phyloP scores from a whole-genome alignment of 1,139 yeast genomes.

The Geotrichum klebahnii region DNA sequence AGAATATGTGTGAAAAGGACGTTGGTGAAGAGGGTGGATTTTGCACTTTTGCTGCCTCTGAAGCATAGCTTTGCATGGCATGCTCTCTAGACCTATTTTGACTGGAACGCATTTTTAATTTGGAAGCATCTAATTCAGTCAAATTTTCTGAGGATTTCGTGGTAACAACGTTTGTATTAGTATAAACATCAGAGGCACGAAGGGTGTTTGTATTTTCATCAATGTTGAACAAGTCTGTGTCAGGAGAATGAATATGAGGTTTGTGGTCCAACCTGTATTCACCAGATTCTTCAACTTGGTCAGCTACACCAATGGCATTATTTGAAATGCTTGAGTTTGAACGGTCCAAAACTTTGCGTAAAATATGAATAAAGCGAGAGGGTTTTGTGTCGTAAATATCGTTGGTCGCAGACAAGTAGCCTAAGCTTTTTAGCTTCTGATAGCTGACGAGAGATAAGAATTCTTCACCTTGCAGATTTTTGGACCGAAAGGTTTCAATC shows the following conservation, averaged over 20 bases:
- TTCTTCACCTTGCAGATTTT: slow-evolving; percentile 58
- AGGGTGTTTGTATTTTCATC: slow-evolving; percentile 2
- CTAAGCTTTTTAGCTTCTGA: slow-evolving; percentile 47
- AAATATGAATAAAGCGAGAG: slow-evolving; percentile 52
- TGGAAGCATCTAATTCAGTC: slow-evolving; percentile 10
- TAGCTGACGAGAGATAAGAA: slow-evolving; percentile 68
- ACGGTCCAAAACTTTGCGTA: slow-evolving; percentile 49
- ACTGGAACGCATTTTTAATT: slow-evolving; percentile 7
- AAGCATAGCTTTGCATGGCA: slow-evolving; percentile 9
- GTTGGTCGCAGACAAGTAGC: slow-evolving; percentile 41
- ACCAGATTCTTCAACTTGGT: slow-evolving; percentile 10
- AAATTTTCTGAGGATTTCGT: slow-evolving; percentile 18
- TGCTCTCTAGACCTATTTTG: background rate
- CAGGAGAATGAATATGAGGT: background rate
- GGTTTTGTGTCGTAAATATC: slow-evolving; percentile 48
- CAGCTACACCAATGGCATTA: slow-evolving; percentile 22
- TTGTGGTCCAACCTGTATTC: slow-evolving; percentile 7
- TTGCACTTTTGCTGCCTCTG: slow-evolving; percentile 10
- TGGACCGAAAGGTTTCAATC: slow-evolving; percentile 58
- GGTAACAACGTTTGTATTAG: slow-evolving; percentile 11
- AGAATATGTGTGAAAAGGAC: slow-evolving; percentile 46
- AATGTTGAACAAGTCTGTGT: slow-evolving; percentile 2
- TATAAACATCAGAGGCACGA: background rate
- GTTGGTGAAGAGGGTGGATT: slow-evolving; percentile 45
- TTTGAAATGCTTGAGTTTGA: slow-evolving; percentile 25